These are phyloP conservation scores for Penicillium polonicum DNA, from an alignment of 2,329 filamentous ascomycete genomes.

Conservation along the genomic window DNA sequence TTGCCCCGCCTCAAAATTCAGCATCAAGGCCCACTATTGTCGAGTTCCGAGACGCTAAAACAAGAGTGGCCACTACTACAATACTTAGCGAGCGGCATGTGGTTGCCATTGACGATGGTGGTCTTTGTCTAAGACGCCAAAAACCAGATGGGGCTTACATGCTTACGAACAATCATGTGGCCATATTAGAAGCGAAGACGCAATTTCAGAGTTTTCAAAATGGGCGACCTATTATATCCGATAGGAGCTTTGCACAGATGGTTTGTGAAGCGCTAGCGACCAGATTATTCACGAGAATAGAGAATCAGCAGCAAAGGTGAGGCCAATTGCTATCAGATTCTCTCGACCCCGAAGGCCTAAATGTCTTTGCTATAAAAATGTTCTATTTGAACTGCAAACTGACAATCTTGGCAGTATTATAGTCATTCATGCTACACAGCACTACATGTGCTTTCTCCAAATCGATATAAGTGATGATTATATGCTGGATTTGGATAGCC, in stretches of 20 bases:
- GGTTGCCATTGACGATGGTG: conserved; percentile 11
- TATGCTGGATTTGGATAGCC: neutral
- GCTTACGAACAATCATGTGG: neutral
- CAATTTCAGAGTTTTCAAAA: neutral
- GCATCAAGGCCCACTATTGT: neutral
- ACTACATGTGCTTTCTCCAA: too few relatives aligned
- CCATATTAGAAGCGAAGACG: neutral
- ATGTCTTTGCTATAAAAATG: neutral
- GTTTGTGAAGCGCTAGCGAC: too few relatives aligned
- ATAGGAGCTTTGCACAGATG: too few relatives aligned
- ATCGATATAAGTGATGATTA: too few relatives aligned
- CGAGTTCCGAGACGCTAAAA: conserved; percentile 14
- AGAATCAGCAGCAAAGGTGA: neutral
- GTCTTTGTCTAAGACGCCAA: conserved; percentile 7
- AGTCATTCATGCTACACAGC: too few relatives aligned
- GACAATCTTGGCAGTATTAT: too few relatives aligned
- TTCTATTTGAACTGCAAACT: neutral
- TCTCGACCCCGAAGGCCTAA: neutral
- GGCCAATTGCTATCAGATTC: neutral
- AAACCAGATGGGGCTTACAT: neutral
- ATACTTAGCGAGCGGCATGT: neutral
- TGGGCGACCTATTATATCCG: too few relatives aligned
- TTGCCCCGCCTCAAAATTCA: conserved; percentile 7
- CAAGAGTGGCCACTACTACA: conserved; percentile 1
- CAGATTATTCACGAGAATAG: neutral